These are phyloP conservation scores for Lasiodiplodia citricola DNA, from an alignment of 2,329 filamentous ascomycete species.

Conservation along the genomic window DNA sequence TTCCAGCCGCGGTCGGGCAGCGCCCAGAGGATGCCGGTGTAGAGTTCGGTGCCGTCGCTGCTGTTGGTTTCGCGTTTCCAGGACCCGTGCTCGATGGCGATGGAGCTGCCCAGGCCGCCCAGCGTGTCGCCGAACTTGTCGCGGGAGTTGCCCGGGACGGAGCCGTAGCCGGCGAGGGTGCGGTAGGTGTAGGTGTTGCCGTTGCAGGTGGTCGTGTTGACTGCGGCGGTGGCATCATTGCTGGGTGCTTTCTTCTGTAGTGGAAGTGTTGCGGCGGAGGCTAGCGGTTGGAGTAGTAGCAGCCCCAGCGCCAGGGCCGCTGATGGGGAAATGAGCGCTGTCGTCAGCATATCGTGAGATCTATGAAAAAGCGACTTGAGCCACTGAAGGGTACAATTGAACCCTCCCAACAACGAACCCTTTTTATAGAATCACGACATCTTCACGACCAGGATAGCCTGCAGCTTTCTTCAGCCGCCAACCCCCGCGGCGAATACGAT, in stretches of 20 bases:
- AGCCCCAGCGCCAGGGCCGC: background rate
- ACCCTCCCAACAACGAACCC: background rate
- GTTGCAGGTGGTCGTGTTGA: constrained; percentile 57
- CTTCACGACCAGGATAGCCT: background rate
- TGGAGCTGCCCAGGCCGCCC: constrained; percentile 68
- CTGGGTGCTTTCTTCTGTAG: background rate
- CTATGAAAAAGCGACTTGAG: background rate
- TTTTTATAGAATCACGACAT: background rate
- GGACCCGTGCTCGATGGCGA: constrained; percentile 64
- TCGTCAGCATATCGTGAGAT: background rate
- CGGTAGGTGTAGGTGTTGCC: constrained; percentile 69
- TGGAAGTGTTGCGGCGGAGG: background rate
- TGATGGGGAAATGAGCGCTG: background rate
- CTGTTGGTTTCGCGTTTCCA: constrained; percentile 66
- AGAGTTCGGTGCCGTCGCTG: constrained; percentile 42
- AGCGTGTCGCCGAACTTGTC: constrained; percentile 75
- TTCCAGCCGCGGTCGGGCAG: constrained; percentile 77
- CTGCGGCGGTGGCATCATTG: background rate
- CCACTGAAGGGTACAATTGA: background rate
- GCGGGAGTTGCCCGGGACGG: constrained; percentile 60
- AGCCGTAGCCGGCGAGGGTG: constrained; percentile 70
- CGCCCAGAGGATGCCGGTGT: constrained; percentile 66
- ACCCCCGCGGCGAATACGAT: background rate
- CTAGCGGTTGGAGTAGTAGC: background rate
- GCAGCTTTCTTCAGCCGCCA: background rate